A percentile compares a stretch with the other conserved stretches of the same genome.
phyloP scores from a whole-genome alignment of 23 red algal genomes.

The Pyropia haitanensis region DNA sequence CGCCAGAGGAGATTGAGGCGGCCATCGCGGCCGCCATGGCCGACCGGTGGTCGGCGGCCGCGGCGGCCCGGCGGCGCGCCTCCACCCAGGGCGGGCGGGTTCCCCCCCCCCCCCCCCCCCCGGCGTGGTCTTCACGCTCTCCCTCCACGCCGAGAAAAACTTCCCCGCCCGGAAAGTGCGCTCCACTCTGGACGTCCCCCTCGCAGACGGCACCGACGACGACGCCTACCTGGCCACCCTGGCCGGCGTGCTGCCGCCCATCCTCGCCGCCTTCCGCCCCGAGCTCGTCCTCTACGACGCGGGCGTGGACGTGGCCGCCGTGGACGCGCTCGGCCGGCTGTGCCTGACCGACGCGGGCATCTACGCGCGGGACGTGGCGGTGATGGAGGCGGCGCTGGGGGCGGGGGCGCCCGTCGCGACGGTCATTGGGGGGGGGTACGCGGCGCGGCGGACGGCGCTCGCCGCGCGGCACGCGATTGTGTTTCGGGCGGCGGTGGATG shows the following conservation, averaged over 20 bases:
- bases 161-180: conserved; percentile 12
- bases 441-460: background rate
- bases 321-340: conserved; percentile 2
- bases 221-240: conserved; percentile 24
- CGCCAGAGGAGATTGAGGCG: too few species aligned
- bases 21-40: too few species aligned
- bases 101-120: background rate
- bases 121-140: conserved; percentile 16
- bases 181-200: conserved; percentile 19
- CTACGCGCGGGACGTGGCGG: background rate
- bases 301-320: conserved; percentile 27
- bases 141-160: conserved; percentile 13
- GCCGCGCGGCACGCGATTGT: conserved; percentile 3
- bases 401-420: background rate
- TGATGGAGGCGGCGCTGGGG: background rate
- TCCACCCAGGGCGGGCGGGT: too few species aligned
- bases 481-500: background rate
- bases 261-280: conserved; percentile 8
- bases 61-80: too few species aligned
- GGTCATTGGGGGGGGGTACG: conserved; percentile 20
- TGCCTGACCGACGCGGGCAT: conserved; percentile 3
- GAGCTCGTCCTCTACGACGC: conserved; percentile 48
- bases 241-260: background rate
- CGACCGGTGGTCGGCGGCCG: too few species aligned
- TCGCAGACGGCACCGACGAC: conserved; percentile 13